Evolutionary conservation across 2,329 filamentous ascomycete genomes (phyloP), one percentile per base, ranked within the genome.

Genomic region (Ceratocystiopsis brevicomis): DNA sequence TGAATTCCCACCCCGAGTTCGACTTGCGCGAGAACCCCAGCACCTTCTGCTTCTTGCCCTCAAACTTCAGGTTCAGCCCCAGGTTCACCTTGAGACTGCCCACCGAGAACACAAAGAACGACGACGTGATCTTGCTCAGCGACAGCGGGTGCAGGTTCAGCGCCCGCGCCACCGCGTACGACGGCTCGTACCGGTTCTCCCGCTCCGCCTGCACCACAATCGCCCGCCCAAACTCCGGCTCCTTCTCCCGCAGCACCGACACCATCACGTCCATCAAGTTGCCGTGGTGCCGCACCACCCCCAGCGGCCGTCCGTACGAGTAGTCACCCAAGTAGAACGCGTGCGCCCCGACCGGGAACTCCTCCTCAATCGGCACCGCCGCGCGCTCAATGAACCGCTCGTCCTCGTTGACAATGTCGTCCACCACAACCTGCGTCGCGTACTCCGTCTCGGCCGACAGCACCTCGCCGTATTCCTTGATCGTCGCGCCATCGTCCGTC

Each of bases 281-380:
- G 46, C 73, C 68, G 15, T 68, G 67, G 54, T 96, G 84, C 1
- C 74, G 76, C 19, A 73, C 71, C 18, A 98, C 76, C 57, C 90
- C 78, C n/a, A 94, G 64, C 4, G 90, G 88, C 35, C 87, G 76
- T 15, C 90, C 90, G 53, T 93, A 96, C 43, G 85, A 84, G 61
- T 81, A 92, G 35, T 95, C 87, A 39, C 90, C 90, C 3, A 98
- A 65, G 66, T 94, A 96, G 64, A 98, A 98, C 1, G 82, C 86
- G 44, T 79, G 74, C 2, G 84, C 82, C 36, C 77, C 79, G 44
- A 78, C 62, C 0, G 90, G 87, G 49, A 95, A 96, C 54, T 98
- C 90, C 57, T 95, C 78, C 51, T 87, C 81, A 33, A 98, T 79
- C 1, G 88, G 81, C 6, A 93, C 56, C n/a, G 90, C 87, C 13